Base-by-base conservation (phyloP, 768 basidiomycete genomes). In the Tricholoma furcatifolium region DNA sequence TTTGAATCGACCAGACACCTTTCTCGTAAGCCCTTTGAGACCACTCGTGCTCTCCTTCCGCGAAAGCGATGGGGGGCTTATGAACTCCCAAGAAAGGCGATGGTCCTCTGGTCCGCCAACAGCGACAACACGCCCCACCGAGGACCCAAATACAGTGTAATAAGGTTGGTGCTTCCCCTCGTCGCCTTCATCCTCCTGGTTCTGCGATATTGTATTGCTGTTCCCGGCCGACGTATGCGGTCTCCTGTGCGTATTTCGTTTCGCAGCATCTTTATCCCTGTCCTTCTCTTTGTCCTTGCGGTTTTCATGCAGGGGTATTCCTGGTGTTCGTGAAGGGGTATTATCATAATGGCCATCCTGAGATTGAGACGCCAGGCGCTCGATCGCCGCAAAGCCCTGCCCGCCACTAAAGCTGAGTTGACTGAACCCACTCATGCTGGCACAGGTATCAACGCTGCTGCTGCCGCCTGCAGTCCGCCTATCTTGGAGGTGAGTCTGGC, bases 141-240 rank as follows among this genome's bases (percentile, higher is more conserved):
- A 63, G 6, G 72, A 69, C 1, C 83, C 83, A 52, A 82, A 74
- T 14, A 84, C 75, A 3, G 82, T 80, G 57, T 82, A 83, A 47
- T 83, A 81, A n/a, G 82, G 81, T 9, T 67, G 70, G 31, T 62
- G 57, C 6, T 20, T 49, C 2, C 20, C 30, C 21, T 21, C 24
- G 7, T 27, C 39, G n/a, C 34, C 43, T 20, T 23, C 44, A 11
- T 5, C 34, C 1, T 24, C 15, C 4, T 14, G 10, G 1, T 10
- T 6, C 9, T 32, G 30, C 12, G 18, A 20, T 2, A 3, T 18
- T 2, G 30, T 4, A 5, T 6, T 31, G 7, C 4, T 31, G 18
- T 32, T 14, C 14, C 40, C 53, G 14, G 43, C 20, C n/a, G 47
- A 32, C 1, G 53, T 48, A 42, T 57, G 54, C 21, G 48, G 49